Percentiles rank a stretch among this genome's conserved stretches.
phyloP scores from a whole-genome alignment of 2,329 filamentous ascomycete genomes.

The Arthrinium phaeospermum region DNA sequence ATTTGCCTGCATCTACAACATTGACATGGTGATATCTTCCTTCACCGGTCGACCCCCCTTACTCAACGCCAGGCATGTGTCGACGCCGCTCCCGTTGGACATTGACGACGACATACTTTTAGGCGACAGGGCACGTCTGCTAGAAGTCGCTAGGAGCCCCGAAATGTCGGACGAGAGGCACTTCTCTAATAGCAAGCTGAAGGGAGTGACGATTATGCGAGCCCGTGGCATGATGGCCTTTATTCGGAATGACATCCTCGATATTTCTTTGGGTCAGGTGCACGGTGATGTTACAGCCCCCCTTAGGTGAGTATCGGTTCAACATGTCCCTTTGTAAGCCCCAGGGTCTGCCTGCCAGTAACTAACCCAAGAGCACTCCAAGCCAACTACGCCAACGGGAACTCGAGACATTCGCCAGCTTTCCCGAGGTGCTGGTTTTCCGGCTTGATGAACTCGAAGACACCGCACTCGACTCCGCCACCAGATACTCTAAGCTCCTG shows the following conservation, averaged over 20 bases:
- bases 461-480: constrained; percentile 34
- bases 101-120: constrained; percentile 56
- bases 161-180: not conserved
- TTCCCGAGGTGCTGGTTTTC: constrained; percentile 42
- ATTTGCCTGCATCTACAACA: constrained; percentile 44
- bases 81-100: constrained; percentile 60
- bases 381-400: constrained; percentile 42
- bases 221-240: constrained; percentile 52
- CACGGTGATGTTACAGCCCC: constrained; percentile 42
- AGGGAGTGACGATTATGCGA: constrained; percentile 51
- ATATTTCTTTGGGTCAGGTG: constrained; percentile 49
- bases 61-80: constrained; percentile 57
- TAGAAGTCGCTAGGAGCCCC: constrained; percentile 37
- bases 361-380: not conserved
- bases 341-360: no score
- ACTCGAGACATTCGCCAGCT: constrained; percentile 36
- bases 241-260: constrained; percentile 61
- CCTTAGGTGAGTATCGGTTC: constrained; percentile 23
- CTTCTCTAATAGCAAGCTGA: constrained; percentile 41
- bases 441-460: constrained; percentile 42
- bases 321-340: not conserved
- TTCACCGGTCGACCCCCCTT: constrained; percentile 62
- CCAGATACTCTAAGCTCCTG: constrained; percentile 50
- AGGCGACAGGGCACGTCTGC: constrained; percentile 47
- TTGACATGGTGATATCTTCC: constrained; percentile 57